Conservation (phyloP, 1,139 yeast species). For the Saccharomycopsis phalli region DNA sequence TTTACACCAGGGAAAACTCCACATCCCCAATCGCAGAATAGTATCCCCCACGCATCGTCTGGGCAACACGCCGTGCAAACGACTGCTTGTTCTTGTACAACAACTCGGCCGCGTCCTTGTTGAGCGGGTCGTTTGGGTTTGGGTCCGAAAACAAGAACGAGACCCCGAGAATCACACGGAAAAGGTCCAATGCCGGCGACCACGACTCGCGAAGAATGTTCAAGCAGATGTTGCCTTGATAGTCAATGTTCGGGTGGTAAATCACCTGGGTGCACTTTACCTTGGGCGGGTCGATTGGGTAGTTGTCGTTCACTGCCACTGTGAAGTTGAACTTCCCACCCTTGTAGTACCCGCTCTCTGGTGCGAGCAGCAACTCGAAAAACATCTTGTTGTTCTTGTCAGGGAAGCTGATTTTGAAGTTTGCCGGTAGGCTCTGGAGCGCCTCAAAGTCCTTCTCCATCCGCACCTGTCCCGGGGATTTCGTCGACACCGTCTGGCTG, state of each 20-base stretch:
- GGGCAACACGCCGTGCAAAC: constrained; percentile 51
- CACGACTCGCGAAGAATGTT: constrained; percentile 91
- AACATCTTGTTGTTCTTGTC: constrained; percentile 48
- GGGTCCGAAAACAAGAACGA: constrained; percentile 85
- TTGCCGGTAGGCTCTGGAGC: constrained; percentile 13
- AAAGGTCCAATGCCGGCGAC: constrained; percentile 86
- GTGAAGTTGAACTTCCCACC: constrained; percentile 63
- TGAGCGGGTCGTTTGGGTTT: constrained; percentile 85
- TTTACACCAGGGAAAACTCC: too few relatives aligned
- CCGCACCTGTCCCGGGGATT: constrained; percentile 15
- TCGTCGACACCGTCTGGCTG: constrained; percentile 1
- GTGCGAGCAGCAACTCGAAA: constrained; percentile 51
- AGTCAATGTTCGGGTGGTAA: constrained; percentile 90
- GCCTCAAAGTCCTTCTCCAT: constrained; percentile 16
- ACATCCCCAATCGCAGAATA: constrained; percentile 50
- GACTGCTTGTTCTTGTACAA: constrained; percentile 47
- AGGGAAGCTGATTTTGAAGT: constrained; percentile 46
- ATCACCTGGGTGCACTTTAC: constrained; percentile 63
- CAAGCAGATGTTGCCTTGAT: constrained; percentile 83
- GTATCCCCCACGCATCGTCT: constrained; percentile 65
- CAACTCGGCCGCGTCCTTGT: constrained; percentile 78
- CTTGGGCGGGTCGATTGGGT: constrained; percentile 91
- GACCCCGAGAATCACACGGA: constrained; percentile 75
- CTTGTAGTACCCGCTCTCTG: constrained; percentile 74
- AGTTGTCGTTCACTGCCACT: constrained; percentile 57